phyloP scores from a whole-genome alignment of 192 early-diverging fungal genomes.

The Backusella tarrabulga region DNA sequence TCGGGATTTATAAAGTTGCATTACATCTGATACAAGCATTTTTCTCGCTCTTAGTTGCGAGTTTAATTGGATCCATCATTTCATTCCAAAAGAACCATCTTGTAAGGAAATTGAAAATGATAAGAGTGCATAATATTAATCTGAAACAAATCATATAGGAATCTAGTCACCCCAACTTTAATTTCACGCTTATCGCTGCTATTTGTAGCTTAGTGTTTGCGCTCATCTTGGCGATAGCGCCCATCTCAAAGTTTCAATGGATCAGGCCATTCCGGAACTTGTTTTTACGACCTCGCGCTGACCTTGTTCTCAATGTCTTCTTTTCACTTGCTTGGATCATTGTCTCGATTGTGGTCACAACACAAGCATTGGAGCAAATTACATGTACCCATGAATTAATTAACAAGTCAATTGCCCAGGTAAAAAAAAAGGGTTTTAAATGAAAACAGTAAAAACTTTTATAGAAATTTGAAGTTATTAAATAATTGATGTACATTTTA shows the following conservation, averaged over 20 bases:
- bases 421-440: neutral
- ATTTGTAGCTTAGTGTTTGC: neutral
- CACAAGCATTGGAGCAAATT: neutral
- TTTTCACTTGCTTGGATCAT: conserved; percentile 2
- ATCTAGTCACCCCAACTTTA: neutral
- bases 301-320: neutral
- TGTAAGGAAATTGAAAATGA: neutral
- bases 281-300: neutral
- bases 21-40: neutral
- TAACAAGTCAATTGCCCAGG: neutral
- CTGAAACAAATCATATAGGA: neutral
- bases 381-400: neutral
- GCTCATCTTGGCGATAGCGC: neutral
- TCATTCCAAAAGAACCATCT: neutral
- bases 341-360: neutral
- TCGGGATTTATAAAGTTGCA: neutral
- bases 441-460: neutral
- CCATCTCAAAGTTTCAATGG: neutral
- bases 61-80: neutral
- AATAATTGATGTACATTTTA: neutral
- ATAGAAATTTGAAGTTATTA: neutral
- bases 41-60: neutral
- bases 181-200: neutral
- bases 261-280: neutral
- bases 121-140: neutral